Evolutionary conservation across 306 rosid genomes (phyloP).

Genomic region (Nissolia schottii): DNA sequence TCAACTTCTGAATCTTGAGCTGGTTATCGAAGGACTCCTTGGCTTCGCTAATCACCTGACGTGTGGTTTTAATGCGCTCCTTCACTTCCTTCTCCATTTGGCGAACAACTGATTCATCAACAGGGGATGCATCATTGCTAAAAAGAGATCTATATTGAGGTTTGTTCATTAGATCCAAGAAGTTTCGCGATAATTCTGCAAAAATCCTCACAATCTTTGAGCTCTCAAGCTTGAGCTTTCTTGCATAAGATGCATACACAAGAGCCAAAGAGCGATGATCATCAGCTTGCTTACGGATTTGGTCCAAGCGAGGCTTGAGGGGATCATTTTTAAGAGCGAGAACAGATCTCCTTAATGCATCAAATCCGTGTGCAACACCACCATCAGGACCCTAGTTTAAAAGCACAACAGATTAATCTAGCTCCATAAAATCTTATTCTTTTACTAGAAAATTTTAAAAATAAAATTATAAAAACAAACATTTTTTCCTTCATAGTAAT

Average conservation of each 20-base stretch:
- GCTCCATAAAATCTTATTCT: background rate
- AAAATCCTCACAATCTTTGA: constrained; percentile 80
- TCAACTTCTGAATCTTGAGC: constrained; percentile 91
- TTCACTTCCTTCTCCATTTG: constrained; percentile 93
- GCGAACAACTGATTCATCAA: constrained; percentile 68
- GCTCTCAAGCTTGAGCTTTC: constrained; percentile 91
- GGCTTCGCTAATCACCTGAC: constrained; percentile 80
- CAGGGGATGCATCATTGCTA: constrained; percentile 47
- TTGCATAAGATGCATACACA: constrained; percentile 71
- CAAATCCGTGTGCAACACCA: constrained; percentile 41
- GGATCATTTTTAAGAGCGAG: constrained; percentile 83
- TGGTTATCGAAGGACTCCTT: constrained; percentile 91
- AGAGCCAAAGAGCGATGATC: constrained; percentile 76
- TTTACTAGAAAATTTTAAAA: background rate
- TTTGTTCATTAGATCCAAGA: constrained; percentile 68
- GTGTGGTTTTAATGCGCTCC: constrained; percentile 72
- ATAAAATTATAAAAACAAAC: background rate
- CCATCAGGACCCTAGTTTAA: constrained; percentile 50
- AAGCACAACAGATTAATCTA: background rate
- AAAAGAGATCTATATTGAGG: constrained; percentile 51
- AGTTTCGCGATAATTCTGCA: constrained; percentile 70
- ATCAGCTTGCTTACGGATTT: constrained; percentile 92
- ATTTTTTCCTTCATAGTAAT: background rate
- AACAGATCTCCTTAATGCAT: constrained; percentile 56
- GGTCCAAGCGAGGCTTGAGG: constrained; percentile 81